Conservation (phyloP, 805 yeast genomes). For the Ascoidea asiatica region DNA sequence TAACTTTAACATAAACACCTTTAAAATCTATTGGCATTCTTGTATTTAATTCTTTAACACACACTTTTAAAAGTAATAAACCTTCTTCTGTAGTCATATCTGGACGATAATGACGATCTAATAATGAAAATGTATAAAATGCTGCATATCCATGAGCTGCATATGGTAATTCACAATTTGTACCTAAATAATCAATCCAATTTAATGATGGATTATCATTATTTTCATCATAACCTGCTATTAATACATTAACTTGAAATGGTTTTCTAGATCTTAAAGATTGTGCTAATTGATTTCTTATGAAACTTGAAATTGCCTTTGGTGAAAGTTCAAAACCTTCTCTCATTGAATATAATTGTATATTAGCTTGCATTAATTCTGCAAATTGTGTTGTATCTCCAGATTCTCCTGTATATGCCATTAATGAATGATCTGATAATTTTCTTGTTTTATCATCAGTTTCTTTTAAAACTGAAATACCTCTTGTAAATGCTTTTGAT, state of each 20-base stretch:
- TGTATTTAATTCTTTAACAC: conserved; percentile 64
- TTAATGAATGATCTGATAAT: conserved; percentile 60
- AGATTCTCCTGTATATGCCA: conserved; percentile 91
- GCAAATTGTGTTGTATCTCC: conserved; percentile 92
- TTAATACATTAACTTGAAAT: conserved; percentile 80
- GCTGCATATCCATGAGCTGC: conserved; percentile 99
- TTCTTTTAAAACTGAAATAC: conserved; percentile 68
- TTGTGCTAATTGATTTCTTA: conserved; percentile 77
- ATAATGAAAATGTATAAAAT: conserved; percentile 77
- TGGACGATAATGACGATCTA: conserved; percentile 80
- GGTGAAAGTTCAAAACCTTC: conserved; percentile 75
- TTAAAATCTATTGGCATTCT: conserved; percentile 93
- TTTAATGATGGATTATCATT: conserved; percentile 51
- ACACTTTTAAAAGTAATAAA: conserved; percentile 51
- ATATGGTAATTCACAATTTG: conserved; percentile 82
- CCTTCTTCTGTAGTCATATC: conserved; percentile 74
- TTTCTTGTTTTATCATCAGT: conserved; percentile 70
- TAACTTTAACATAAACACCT: conserved; percentile 61
- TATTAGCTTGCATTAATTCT: conserved; percentile 85
- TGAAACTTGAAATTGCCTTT: conserved; percentile 75
- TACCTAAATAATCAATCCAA: conserved; percentile 91
- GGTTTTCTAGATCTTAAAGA: conserved; percentile 91
- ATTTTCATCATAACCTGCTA: conserved; percentile 69
- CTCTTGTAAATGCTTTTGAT: conserved; percentile 89
- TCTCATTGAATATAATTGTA: conserved; percentile 77